Base-by-base conservation (phyloP, 306 rosid genomes). In the Lotus japonicus region DNA sequence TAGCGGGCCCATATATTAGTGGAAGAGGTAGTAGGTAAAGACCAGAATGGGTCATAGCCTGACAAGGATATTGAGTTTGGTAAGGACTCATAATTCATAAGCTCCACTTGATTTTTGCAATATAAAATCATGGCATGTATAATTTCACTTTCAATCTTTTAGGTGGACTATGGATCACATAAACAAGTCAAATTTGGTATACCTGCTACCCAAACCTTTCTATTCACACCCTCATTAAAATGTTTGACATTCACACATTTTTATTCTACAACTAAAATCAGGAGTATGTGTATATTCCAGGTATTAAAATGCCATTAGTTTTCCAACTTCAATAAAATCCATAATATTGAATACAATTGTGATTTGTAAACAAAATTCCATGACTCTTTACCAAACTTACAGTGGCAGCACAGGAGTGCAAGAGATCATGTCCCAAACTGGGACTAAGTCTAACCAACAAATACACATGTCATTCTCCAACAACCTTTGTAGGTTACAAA, bases 41-140 rank as follows among this genome's bases (percentile, higher is more conserved):
- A 39, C 10, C 23, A 28, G 39, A 36, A 31, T 1, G 35, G 43
- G 66, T 14, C 21, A 55, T 33, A 12, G 12, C 8, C 5, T 66
- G 85, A 83, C 52, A 71, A 21, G 16, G 75, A 76, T 69, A 64
- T 58, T 43, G 65, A 15, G 79, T 64, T 84, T 44, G 96, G 88
- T 86, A 54, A 80, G 79, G 74, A 65, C 44, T 18, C 33, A 6
- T 42, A 41, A 65, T 39, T 18, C 33, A 6, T 42, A 41, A 2
- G 55, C 59, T 64, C 89, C 89, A 76, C 80, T 69, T 31, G 44
- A 18, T 17, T 19, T 5, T 21, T 5, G 11, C 5, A 38, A 1
- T n/a, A 17, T 16, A 39, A 26, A 45, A 38, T 9, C n/a, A 5
- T 39, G 38, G 51, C 75, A 11, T 54, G 62, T n/a, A 26, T 53